Conservation (phyloP, 805 yeast genomes). For the Soucietia sequanensis region DNA sequence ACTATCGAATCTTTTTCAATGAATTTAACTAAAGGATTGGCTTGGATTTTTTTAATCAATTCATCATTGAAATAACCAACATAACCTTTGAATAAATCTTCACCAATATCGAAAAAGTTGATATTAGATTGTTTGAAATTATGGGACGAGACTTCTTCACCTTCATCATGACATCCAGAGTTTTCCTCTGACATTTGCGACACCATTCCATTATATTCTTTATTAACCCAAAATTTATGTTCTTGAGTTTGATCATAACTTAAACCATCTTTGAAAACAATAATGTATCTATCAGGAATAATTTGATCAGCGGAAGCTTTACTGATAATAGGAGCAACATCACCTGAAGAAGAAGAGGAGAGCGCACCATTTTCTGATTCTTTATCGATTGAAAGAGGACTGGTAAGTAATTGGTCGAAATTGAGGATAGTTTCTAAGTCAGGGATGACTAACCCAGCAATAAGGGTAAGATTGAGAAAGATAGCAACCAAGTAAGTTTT, state of each 20-base stretch:
- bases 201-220: neutral
- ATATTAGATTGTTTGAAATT: neutral
- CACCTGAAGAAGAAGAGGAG: too few relatives aligned
- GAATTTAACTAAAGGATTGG: slow-evolving; percentile 15
- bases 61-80: neutral
- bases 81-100: neutral
- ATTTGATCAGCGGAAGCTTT: neutral
- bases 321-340: neutral
- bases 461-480: neutral
- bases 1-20: slow-evolving; percentile 46
- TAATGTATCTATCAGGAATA: neutral
- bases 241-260: neutral
- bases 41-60: neutral
- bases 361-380: too few relatives aligned
- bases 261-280: neutral
- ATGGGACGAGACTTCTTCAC: too few relatives aligned
- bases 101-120: neutral
- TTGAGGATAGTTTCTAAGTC: neutral
- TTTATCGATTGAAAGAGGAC: neutral
- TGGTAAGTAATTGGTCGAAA: neutral
- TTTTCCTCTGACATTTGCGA: neutral
- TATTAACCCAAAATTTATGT: slow-evolving; percentile 1
- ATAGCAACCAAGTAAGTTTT: neutral
- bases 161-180: too few relatives aligned
- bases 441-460: neutral